phyloP scores from a whole-genome alignment of 2,329 filamentous ascomycete genomes.

The Conoideocrella luteorostrata region DNA sequence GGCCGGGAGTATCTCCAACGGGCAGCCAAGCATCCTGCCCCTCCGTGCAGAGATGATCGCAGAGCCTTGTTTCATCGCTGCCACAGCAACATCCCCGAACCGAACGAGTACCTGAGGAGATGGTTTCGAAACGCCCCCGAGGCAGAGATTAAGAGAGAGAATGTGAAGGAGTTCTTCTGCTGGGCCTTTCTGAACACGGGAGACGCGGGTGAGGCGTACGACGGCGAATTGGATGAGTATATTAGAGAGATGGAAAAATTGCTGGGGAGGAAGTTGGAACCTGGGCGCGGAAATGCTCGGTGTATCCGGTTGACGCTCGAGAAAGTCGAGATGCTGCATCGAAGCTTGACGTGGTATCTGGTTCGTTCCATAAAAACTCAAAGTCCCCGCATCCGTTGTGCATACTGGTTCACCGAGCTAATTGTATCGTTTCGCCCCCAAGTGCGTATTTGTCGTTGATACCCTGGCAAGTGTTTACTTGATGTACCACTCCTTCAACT shows the following conservation, averaged over 20 bases:
- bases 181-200: slow-evolving; percentile 54
- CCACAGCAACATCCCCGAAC: slow-evolving; percentile 44
- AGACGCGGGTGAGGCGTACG: slow-evolving; percentile 33
- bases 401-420: too few species aligned
- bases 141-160: slow-evolving; percentile 49
- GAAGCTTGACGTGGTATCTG: slow-evolving; percentile 51
- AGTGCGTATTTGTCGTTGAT: slow-evolving; percentile 43
- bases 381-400: too few species aligned
- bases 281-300: slow-evolving; percentile 45
- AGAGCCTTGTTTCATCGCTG: slow-evolving; percentile 44
- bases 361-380: too few species aligned
- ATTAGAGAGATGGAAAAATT: slow-evolving; percentile 42
- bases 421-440: too few species aligned
- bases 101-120: slow-evolving; percentile 43
- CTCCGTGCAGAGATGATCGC: slow-evolving; percentile 37
- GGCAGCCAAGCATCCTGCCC: slow-evolving; percentile 42
- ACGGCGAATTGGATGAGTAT: slow-evolving; percentile 51
- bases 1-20: slow-evolving; percentile 44
- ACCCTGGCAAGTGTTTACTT: slow-evolving; percentile 28
- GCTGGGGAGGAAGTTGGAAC: slow-evolving; percentile 41
- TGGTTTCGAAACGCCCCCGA: slow-evolving; percentile 52
- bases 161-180: slow-evolving; percentile 53
- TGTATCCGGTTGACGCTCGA: slow-evolving; percentile 52
- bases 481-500: slow-evolving; percentile 37
- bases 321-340: slow-evolving; percentile 47